Evolutionary conservation across 306 rosid species (phyloP).

Genomic region (Ormosia semicastrata): DNA sequence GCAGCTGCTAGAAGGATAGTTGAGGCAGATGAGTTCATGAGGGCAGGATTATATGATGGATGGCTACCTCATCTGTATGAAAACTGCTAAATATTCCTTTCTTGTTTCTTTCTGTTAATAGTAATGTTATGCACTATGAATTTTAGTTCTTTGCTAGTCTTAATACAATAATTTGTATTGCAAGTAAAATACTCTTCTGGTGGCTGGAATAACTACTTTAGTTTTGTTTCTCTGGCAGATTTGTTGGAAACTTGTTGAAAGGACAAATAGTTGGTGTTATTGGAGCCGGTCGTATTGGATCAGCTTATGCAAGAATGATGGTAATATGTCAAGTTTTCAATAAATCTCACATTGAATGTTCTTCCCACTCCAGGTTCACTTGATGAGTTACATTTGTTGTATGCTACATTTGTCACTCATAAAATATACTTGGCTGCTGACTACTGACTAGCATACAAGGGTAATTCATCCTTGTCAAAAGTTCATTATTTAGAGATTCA

Average conservation of each 20-base stretch:
- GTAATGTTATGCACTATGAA: background rate
- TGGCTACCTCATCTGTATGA: conserved; percentile 97
- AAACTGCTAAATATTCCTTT: background rate
- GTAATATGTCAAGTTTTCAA: conserved; percentile 39
- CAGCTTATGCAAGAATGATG: conserved; percentile 99
- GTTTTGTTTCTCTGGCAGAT: conserved; percentile 43
- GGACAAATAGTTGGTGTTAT: conserved; percentile 99
- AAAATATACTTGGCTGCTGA: too few relatives aligned
- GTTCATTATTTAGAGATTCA: background rate
- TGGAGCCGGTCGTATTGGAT: conserved; percentile 99
- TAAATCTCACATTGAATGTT: background rate
- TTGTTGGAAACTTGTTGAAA: conserved; percentile 92
- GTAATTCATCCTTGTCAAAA: background rate
- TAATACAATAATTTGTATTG: background rate
- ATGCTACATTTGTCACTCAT: background rate
- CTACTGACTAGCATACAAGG: background rate
- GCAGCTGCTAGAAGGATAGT: conserved; percentile 97
- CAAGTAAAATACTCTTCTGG: conserved; percentile 1
- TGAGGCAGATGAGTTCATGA: conserved; percentile 99
- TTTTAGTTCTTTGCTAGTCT: conserved; percentile 1
- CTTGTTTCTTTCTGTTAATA: background rate
- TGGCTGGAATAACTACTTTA: conserved; percentile 8
- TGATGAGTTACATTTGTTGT: conserved; percentile 17
- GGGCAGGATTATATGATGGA: conserved; percentile 94
- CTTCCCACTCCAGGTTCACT: background rate